Conservation (phyloP, 805 yeast species). For the Saccharomycopsis oosterbeekiorum region DNA sequence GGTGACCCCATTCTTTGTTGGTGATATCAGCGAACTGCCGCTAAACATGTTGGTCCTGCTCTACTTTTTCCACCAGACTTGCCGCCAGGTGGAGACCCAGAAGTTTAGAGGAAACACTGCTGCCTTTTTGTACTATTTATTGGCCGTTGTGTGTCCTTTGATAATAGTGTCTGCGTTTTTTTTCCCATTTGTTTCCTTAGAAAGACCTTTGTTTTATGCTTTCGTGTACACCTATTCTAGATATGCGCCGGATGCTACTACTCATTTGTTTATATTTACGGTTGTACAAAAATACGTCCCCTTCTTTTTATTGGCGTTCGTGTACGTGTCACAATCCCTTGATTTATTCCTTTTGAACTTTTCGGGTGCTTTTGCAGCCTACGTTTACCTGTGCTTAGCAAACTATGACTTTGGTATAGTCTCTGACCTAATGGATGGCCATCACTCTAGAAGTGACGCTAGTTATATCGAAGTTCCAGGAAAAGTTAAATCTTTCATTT, state of each 20-base stretch:
- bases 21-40: neutral
- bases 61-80: neutral
- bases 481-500: neutral
- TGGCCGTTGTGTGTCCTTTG: neutral
- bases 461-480: neutral
- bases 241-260: neutral
- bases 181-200: neutral
- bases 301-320: neutral
- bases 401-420: neutral
- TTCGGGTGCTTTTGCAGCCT: neutral
- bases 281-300: neutral
- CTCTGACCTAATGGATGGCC: neutral
- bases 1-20: neutral
- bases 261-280: neutral
- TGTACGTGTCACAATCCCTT: no score
- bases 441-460: neutral
- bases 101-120: neutral
- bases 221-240: neutral
- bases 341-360: neutral
- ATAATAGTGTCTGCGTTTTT: neutral
- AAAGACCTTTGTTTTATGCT: neutral
- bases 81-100: neutral
- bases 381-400: conserved; percentile 1
- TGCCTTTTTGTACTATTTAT: neutral
- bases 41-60: neutral